Conservation (phyloP, 768 basidiomycete species). For the Pisolithus marmoratus region DNA sequence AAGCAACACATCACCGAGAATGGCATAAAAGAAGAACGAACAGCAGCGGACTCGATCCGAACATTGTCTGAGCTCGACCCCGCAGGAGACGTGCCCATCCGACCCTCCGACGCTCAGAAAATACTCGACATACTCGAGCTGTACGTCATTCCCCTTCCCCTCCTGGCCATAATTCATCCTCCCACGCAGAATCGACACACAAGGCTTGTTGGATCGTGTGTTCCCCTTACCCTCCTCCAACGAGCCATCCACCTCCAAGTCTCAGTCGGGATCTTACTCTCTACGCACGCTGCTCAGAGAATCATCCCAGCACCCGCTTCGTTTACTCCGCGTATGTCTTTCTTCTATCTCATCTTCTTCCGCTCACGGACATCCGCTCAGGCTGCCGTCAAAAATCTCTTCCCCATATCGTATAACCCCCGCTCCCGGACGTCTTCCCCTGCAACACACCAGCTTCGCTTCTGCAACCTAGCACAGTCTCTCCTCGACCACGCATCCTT, state of each 20-base stretch:
- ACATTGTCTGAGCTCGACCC: constrained; percentile 26
- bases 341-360: constrained; percentile 9
- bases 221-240: constrained; percentile 47
- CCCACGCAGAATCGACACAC: constrained; percentile 53
- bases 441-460: constrained; percentile 64
- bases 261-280: constrained; percentile 34
- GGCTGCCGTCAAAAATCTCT: constrained; percentile 62
- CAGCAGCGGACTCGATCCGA: constrained; percentile 12
- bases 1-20: constrained; percentile 46
- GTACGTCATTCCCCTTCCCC: constrained; percentile 32
- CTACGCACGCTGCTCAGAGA: constrained; percentile 54
- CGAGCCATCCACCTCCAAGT: constrained; percentile 36
- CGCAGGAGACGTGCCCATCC: constrained; percentile 45
- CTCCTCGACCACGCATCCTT: constrained; percentile 68
- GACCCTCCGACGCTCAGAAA: constrained; percentile 39
- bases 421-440: constrained; percentile 59
- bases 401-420: constrained; percentile 62
- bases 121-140: constrained; percentile 57
- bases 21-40: constrained; percentile 29
- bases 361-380: constrained; percentile 18
- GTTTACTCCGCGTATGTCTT: constrained; percentile 50
- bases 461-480: constrained; percentile 67
- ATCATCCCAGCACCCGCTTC: constrained; percentile 47
- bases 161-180: no score
- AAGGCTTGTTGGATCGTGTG: constrained; percentile 76